Evolutionary conservation across 768 basidiomycete genomes (phyloP), one percentile per base, ranked within the genome.

Genomic region (Chalciporus pseudorubinellus): DNA sequence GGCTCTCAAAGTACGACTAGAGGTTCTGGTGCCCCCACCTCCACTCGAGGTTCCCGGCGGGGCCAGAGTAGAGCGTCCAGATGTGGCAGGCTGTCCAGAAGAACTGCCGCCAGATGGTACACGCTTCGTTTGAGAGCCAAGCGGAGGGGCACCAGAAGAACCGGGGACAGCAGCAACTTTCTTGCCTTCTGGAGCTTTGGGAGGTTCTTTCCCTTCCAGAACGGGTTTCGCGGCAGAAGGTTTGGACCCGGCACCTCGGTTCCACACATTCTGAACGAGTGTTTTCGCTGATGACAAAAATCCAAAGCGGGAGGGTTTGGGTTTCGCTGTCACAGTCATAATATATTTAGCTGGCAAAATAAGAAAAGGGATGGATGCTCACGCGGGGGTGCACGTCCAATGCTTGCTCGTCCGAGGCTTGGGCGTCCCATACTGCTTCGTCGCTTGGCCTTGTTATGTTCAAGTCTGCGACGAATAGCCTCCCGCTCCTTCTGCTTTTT

Each of bases 261-360:
- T 83, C 87, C 87, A 90, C 1, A 91, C 86, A 56, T 78, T 87
- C 59, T 77, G 74, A 4, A 90, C 87, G 3, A 90, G 70, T 1
- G 80, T 79, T 64, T 88, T 90, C 8, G 89, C 83, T 19, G 76
- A 72, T 8, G 83, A 77, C 6, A 91, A 66, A 72, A 91, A 88
- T 1, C 86, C 89, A 51, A 88, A 82, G 33, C 81, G 79, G 4
- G 81, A 74, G 1, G 81, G 59, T 51, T 69, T 70, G 18, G 58
- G 46, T 62, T 74, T 74, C 45, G 61, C 69, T 74, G 64, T 60
- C 73, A 72, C 10, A 40, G 39, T 39, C 52, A 44, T 34, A 46
- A 44, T 13, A 48, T 11, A 13, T 31, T 48, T 7, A 69, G 44
- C n/a, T 6, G 20, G 41, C 29, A 4, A 42, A 57, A 9, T 26